phyloP scores from a whole-genome alignment of 495 filamentous ascomycete genomes.

The Barbatosphaeria neglecta region DNA sequence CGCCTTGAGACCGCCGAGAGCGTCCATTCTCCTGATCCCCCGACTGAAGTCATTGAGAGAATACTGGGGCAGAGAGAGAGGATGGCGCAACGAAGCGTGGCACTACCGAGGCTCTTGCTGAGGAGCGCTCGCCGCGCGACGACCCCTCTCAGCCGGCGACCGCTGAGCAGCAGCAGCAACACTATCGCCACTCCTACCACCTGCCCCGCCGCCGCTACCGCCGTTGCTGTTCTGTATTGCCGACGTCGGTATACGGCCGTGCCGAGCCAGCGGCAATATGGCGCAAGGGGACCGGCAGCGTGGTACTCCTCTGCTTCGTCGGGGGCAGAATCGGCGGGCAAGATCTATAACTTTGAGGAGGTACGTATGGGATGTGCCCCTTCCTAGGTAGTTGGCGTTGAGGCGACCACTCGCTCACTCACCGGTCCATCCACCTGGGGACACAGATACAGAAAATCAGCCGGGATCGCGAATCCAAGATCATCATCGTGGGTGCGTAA shows the following conservation, averaged over 20 bases:
- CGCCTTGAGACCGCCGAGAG: too few relatives aligned
- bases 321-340: slow-evolving; percentile 10
- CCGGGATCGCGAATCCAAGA: slow-evolving; percentile 1
- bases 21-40: neutral
- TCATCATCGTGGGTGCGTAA: slow-evolving; percentile 15
- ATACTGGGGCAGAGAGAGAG: neutral
- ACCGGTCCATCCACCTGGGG: too few relatives aligned
- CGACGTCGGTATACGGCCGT: too few relatives aligned
- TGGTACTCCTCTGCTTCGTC: slow-evolving; percentile 6
- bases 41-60: neutral
- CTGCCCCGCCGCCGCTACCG: neutral
- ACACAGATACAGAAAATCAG: slow-evolving; percentile 10
- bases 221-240: too few relatives aligned
- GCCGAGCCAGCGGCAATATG: neutral
- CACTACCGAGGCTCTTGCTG: neutral
- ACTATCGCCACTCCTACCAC: neutral
- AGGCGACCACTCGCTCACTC: neutral
- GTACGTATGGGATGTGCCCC: slow-evolving; percentile 12
- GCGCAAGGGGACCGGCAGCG: neutral
- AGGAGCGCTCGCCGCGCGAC: neutral
- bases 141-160: neutral
- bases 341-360: slow-evolving; percentile 36
- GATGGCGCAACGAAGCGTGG: neutral
- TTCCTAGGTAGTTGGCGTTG: neutral
- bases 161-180: neutral